These are phyloP conservation scores for Populus trichocarpa DNA, from an alignment of 441 rosid species.

Conservation along the genomic window DNA sequence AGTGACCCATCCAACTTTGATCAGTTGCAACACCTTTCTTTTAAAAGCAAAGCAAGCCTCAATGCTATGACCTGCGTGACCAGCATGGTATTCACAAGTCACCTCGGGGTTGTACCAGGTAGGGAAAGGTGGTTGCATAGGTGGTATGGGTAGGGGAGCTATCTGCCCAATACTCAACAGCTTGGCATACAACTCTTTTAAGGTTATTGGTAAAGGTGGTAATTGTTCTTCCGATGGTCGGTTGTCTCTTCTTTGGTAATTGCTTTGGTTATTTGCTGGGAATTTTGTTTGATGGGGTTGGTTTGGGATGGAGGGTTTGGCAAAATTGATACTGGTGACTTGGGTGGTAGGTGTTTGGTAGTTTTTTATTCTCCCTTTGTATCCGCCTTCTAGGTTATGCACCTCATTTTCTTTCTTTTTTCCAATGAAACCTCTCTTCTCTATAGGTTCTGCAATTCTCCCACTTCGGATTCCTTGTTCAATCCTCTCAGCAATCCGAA, in stretches of 20 bases:
- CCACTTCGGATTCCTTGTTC: background rate
- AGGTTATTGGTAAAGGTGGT: background rate
- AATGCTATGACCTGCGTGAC: background rate
- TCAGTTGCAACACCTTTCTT: accelerated
- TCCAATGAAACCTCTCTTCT: accelerated
- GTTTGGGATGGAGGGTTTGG: background rate
- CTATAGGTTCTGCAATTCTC: accelerated
- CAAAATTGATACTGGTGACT: background rate
- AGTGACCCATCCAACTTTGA: background rate
- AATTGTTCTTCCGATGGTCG: background rate
- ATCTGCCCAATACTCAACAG: accelerated
- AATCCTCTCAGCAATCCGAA: background rate
- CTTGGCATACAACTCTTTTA: background rate
- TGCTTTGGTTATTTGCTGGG: background rate
- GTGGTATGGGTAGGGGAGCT: background rate
- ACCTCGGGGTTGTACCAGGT: background rate
- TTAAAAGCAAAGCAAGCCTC: background rate
- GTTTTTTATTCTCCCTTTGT: accelerated
- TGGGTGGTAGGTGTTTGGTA: background rate
- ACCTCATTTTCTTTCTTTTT: background rate
- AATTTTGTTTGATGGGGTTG: background rate
- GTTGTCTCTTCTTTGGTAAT: background rate
- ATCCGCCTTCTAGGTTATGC: accelerated
- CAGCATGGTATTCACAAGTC: background rate
- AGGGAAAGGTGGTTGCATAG: background rate